These are phyloP conservation scores for Furcasterigmium furcatum DNA, from an alignment of 2,329 filamentous ascomycete genomes.

Conservation along the genomic window DNA sequence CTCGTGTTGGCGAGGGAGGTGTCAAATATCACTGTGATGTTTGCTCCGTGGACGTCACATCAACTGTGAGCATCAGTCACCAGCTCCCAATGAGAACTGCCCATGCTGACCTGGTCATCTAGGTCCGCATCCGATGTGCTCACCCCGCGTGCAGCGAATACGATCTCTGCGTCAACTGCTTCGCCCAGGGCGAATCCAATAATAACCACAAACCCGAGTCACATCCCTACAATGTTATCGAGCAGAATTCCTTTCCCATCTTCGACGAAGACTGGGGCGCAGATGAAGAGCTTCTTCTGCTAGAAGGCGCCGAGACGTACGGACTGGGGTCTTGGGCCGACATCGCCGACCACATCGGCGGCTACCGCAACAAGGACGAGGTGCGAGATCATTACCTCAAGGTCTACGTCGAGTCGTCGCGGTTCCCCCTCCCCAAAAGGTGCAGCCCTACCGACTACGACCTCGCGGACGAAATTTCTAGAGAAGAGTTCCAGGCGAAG, in stretches of 20 bases:
- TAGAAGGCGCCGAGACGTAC: conserved; percentile 95
- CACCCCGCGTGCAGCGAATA: conserved; percentile 83
- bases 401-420: conserved; percentile 78
- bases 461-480: conserved; percentile 74
- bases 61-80: conserved; percentile 66
- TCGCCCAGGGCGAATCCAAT: conserved; percentile 75
- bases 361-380: conserved; percentile 91
- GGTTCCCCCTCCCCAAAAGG: conserved; percentile 82
- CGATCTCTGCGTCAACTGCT: conserved; percentile 94
- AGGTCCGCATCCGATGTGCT: conserved; percentile 95
- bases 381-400: conserved; percentile 91
- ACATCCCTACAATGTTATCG: conserved; percentile 90
- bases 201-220: conserved; percentile 83
- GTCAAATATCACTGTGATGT: conserved; percentile 98
- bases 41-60: conserved; percentile 94
- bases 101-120: conserved; percentile 9
- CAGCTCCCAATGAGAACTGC: too few relatives aligned
- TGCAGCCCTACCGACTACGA: conserved; percentile 80
- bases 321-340: conserved; percentile 96
- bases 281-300: conserved; percentile 88
- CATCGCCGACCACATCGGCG: conserved; percentile 96
- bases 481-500: conserved; percentile 87
- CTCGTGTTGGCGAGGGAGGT: conserved; percentile 79
- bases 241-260: conserved; percentile 97
- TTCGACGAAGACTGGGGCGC: conserved; percentile 95